Conservation (phyloP, 2,329 filamentous ascomycete species). For the Escovopsis sp. region DNA sequence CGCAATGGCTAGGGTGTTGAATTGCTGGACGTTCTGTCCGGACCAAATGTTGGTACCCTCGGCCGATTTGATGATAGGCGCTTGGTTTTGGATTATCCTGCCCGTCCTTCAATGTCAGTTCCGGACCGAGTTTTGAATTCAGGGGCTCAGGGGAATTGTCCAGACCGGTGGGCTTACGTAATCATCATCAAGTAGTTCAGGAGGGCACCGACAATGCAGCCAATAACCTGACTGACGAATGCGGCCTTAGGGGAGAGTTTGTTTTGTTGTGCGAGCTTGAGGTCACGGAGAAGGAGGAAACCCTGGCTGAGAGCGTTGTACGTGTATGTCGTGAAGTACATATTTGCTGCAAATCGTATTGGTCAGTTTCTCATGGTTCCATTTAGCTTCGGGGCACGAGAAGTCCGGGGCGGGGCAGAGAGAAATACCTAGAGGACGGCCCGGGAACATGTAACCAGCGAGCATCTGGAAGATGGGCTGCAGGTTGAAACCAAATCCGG, state of each 20-base stretch:
- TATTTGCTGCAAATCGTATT: slow-evolving; percentile 10
- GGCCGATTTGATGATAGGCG: slow-evolving; percentile 18
- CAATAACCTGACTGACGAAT: slow-evolving; percentile 22
- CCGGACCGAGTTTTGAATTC: too few species aligned
- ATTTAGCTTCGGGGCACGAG: neutral
- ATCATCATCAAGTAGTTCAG: slow-evolving; percentile 32
- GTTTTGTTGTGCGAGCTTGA: slow-evolving; percentile 20
- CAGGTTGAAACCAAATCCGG: slow-evolving; percentile 17
- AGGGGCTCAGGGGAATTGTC: too few species aligned
- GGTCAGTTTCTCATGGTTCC: neutral
- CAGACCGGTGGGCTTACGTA: neutral
- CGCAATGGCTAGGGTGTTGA: slow-evolving; percentile 23
- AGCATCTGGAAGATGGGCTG: slow-evolving; percentile 30
- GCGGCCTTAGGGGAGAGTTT: slow-evolving; percentile 7
- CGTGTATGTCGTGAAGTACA: slow-evolving; percentile 28
- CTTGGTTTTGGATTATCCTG: slow-evolving; percentile 28
- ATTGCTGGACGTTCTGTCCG: slow-evolving; percentile 28
- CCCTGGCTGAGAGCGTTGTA: slow-evolving; percentile 20
- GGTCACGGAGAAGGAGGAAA: slow-evolving; percentile 13
- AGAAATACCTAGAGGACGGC: slow-evolving; percentile 20
- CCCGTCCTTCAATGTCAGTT: neutral
- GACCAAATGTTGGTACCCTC: slow-evolving; percentile 31
- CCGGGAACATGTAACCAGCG: slow-evolving; percentile 30
- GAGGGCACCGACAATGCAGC: slow-evolving; percentile 25
- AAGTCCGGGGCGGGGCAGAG: neutral